These are phyloP conservation scores for Cavenderia fasciculata DNA, from an alignment of 78 protist genomes.

Conservation along the genomic window DNA sequence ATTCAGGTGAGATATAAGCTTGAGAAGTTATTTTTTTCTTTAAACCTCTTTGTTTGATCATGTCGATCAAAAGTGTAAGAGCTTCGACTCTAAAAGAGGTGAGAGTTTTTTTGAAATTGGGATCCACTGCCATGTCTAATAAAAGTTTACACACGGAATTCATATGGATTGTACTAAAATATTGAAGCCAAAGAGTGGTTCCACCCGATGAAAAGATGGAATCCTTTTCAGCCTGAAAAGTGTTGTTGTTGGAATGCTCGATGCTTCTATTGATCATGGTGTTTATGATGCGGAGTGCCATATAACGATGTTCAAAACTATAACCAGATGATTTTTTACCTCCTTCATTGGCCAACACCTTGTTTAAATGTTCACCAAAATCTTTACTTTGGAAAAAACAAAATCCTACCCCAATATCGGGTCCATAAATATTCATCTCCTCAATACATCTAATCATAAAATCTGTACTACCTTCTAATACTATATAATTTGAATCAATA, in stretches of 20 bases:
- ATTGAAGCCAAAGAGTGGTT: slow-evolving; percentile 14
- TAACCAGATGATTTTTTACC: slow-evolving; percentile 17
- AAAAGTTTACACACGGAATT: slow-evolving; percentile 10
- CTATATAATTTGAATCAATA: neutral
- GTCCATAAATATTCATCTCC: slow-evolving; percentile 53
- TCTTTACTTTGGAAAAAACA: slow-evolving; percentile 43
- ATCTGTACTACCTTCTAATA: slow-evolving; percentile 43
- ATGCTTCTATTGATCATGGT: neutral
- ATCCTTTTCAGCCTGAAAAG: slow-evolving; percentile 53
- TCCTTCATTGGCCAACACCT: slow-evolving; percentile 25
- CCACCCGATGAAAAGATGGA: slow-evolving; percentile 42
- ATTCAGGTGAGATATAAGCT: slow-evolving; percentile 23
- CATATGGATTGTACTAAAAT: slow-evolving; percentile 34
- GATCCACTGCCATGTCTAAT: slow-evolving; percentile 37
- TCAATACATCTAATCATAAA: slow-evolving; percentile 47
- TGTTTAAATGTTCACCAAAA: slow-evolving; percentile 13
- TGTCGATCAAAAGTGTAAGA: slow-evolving; percentile 8
- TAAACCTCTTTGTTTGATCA: slow-evolving; percentile 8
- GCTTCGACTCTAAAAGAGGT: slow-evolving; percentile 24
- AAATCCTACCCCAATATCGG: slow-evolving; percentile 40
- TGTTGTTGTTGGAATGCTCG: slow-evolving; percentile 19
- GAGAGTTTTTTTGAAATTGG: slow-evolving; percentile 17
- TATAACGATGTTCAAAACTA: slow-evolving; percentile 10
- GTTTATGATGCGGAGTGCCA: neutral
- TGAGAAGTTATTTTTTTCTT: slow-evolving; percentile 44